Base-by-base conservation (phyloP, 371 early-diverging fungal genomes). In the Ordospora pajunii region DNA sequence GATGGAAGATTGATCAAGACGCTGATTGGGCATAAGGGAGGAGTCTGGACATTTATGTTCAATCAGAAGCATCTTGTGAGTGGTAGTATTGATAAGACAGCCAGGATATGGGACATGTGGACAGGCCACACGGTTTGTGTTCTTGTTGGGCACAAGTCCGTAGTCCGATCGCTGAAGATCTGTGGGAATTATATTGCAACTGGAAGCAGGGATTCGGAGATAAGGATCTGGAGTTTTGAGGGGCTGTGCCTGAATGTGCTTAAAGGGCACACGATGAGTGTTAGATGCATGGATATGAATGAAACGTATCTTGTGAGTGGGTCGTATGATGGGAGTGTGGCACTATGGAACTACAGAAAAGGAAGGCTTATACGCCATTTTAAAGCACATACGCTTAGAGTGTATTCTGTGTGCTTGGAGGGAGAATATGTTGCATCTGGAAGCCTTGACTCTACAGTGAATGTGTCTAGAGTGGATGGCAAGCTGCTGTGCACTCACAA, bases 21-120 rank as follows among this genome's bases (percentile, higher is more conserved):
- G 42, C 87, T 96, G 19, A 85, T 84, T 12, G 96, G 95, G 6
- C 97, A 97, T 82, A 91, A 91, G 23, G 96, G 96, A 40, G 96
- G 97, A 54, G 94, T 97, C 1, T 97, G 98, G 98, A 91, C 95
- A 0, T 86, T 97, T 65, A 90, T 92, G 70, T 91, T 91, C 73
- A 88, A 89, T 43, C 90, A 90, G 50, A 89, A 91, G 62, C 88
- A 90, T 0, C 86, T 96, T 1, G 93, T 95, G 2, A 91, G 91
- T 45, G 97, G 99, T n/a, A 92, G 93, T 25, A 96, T 94, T 0
- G 99, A 98, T 82, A 88, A 94, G 32, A 91, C 92, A 0, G 91
- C 95, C 17, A 88, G 94, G 14, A 90, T 97, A 0, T 96, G 97
- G 97, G 92, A 96, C 80, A 88, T 93, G 81, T 88, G 89, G 27